Evolutionary conservation across 176 grass and related monocot species (phyloP).

Genomic region (Ensete ventricosum): DNA sequence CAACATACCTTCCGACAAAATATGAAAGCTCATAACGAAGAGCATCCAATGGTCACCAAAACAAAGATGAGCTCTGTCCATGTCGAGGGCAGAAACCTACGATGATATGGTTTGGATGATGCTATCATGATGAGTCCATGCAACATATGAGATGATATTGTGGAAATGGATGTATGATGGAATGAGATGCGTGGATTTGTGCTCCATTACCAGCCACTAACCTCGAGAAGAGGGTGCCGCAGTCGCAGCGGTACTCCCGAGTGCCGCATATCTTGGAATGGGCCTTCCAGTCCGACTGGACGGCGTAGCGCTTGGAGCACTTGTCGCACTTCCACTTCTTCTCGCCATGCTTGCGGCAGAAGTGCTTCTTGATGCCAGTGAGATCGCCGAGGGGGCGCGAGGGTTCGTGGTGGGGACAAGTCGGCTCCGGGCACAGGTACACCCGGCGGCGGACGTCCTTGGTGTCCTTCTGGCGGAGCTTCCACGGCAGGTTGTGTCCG

Average conservation of each 20-base stretch:
- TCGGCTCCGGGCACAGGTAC: constrained; percentile 88
- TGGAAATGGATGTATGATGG: background rate
- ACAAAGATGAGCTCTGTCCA: no score
- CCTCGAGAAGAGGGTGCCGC: constrained; percentile 97
- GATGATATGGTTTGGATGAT: background rate
- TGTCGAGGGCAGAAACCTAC: no score
- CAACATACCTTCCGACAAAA: background rate
- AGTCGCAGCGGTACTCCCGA: constrained; percentile 94
- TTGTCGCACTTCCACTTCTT: constrained; percentile 99
- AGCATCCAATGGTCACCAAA: background rate
- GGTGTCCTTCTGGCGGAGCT: constrained; percentile 87
- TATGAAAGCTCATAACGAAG: background rate
- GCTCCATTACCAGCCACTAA: background rate
- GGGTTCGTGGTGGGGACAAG: constrained; percentile 91
- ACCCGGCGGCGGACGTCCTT: constrained; percentile 57
- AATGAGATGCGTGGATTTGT: background rate
- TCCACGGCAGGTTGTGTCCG: constrained; percentile 94
- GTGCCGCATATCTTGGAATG: constrained; percentile 98
- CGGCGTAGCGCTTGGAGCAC: constrained; percentile 96
- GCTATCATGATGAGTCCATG: background rate
- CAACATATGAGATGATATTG: background rate
- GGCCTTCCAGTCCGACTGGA: constrained; percentile 97
- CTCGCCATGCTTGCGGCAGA: constrained; percentile 98
- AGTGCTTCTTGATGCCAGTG: constrained; percentile 99
- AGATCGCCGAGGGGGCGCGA: constrained; percentile 84